These are phyloP conservation scores for Lupinus albus DNA, from an alignment of 306 rosid genomes.

Conservation along the genomic window DNA sequence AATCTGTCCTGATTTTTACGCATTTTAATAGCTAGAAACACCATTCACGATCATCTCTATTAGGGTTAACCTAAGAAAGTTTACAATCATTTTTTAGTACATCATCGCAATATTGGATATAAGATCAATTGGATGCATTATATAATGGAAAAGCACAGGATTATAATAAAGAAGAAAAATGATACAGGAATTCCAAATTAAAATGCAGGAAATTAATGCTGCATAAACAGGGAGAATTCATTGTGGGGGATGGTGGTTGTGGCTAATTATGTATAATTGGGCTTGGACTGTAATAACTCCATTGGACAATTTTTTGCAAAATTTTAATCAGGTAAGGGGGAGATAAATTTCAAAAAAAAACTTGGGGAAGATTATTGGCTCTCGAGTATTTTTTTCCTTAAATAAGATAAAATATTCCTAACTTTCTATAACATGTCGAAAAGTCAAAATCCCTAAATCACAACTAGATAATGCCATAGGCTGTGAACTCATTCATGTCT, in stretches of 20 bases:
- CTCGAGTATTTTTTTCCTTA: neutral
- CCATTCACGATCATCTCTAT: constrained; percentile 11
- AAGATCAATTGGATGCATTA: constrained; percentile 22
- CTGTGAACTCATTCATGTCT: neutral
- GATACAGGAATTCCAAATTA: neutral
- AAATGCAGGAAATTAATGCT: neutral
- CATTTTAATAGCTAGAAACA: constrained; percentile 15
- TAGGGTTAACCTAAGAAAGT: constrained; percentile 19
- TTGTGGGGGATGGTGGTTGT: neutral
- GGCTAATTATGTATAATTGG: neutral
- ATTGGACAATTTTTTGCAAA: constrained; percentile 3
- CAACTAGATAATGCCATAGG: constrained; percentile 4
- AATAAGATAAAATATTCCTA: constrained; percentile 1
- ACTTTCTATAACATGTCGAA: constrained; percentile 1
- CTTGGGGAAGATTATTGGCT: constrained; percentile 2
- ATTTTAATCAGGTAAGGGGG: constrained; percentile 18
- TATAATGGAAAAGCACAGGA: constrained; percentile 12
- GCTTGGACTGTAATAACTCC: neutral
- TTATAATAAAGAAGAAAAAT: neutral
- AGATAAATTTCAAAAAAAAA: neutral
- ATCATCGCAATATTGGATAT: neutral
- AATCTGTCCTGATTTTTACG: constrained; percentile 1
- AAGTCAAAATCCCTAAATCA: constrained; percentile 7
- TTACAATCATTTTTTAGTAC: constrained; percentile 1
- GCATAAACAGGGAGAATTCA: neutral